These are phyloP conservation scores for Lactarius psammicola DNA, from an alignment of 768 basidiomycete species.

Conservation along the genomic window DNA sequence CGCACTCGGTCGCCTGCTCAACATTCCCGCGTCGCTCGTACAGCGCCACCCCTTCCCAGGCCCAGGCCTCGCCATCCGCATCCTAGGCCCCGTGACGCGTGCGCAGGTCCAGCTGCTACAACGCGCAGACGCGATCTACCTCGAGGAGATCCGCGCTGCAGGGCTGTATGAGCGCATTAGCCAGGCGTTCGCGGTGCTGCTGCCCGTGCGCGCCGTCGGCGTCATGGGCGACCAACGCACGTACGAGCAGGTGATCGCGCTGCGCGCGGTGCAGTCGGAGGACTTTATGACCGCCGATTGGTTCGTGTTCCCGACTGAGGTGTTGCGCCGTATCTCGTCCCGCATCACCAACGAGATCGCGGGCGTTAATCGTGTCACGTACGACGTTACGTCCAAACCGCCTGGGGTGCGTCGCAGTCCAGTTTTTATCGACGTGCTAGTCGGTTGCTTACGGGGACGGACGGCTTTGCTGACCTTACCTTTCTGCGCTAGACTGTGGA, in stretches of 20 bases:
- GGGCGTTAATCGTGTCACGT: slow-evolving; percentile 95
- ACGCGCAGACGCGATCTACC: slow-evolving; percentile 92
- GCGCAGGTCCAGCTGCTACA: slow-evolving; percentile 91
- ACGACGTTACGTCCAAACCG: slow-evolving; percentile 96
- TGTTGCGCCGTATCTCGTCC: slow-evolving; percentile 88
- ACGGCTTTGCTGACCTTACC: slow-evolving; percentile 20
- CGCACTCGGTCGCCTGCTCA: slow-evolving; percentile 83
- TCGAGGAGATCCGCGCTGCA: slow-evolving; percentile 95
- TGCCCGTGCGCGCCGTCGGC: slow-evolving; percentile 96
- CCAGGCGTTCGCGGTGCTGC: slow-evolving; percentile 93
- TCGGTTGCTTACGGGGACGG: too few species aligned
- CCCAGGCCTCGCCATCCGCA: slow-evolving; percentile 96
- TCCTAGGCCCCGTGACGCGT: slow-evolving; percentile 91
- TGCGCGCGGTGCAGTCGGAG: slow-evolving; percentile 95
- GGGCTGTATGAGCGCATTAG: slow-evolving; percentile 90
- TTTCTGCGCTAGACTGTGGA: slow-evolving; percentile 34
- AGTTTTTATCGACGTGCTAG: too few species aligned
- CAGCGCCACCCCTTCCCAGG: slow-evolving; percentile 99
- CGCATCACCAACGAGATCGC: slow-evolving; percentile 96
- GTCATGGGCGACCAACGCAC: slow-evolving; percentile 97
- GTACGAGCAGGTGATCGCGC: slow-evolving; percentile 95
- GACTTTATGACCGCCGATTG: slow-evolving; percentile 99
- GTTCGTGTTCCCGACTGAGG: slow-evolving; percentile 94
- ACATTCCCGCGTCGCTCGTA: slow-evolving; percentile 90
- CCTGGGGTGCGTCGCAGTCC: slow-evolving; percentile 88